Evolutionary conservation across 805 yeast genomes (phyloP).

Genomic region (Tetrapisispora namnaoensis): DNA sequence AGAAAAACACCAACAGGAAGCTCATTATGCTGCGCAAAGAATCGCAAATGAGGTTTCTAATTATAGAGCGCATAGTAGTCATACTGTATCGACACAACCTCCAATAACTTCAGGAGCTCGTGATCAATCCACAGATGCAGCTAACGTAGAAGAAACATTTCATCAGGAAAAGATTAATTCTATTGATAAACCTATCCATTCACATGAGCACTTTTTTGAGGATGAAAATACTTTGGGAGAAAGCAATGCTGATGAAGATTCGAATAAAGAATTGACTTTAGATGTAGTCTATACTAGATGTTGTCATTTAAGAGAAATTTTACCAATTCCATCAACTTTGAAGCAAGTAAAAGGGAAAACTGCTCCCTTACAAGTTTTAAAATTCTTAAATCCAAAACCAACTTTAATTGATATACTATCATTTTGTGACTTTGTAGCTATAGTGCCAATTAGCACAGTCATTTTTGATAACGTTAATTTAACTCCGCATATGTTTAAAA

Average conservation of each 20-base stretch:
- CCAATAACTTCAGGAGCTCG: neutral
- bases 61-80: slow-evolving; percentile 26
- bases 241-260: slow-evolving; percentile 14
- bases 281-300: slow-evolving; percentile 84
- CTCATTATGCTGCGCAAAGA: slow-evolving; percentile 60
- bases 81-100: slow-evolving; percentile 35
- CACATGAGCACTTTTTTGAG: slow-evolving; percentile 47
- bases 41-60: slow-evolving; percentile 55
- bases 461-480: slow-evolving; percentile 72
- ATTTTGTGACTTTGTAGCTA: slow-evolving; percentile 77
- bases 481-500: slow-evolving; percentile 65
- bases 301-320: slow-evolving; percentile 82
- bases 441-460: slow-evolving; percentile 71
- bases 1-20: slow-evolving; percentile 65
- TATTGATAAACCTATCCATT: slow-evolving; percentile 65
- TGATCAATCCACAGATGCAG: neutral
- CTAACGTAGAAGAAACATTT: neutral
- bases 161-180: slow-evolving; percentile 2
- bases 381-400: slow-evolving; percentile 79
- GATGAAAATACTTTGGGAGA: slow-evolving; percentile 16
- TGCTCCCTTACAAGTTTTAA: slow-evolving; percentile 62
- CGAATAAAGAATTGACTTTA: slow-evolving; percentile 25
- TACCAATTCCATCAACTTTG: slow-evolving; percentile 84
- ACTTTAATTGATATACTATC: slow-evolving; percentile 81
- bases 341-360: slow-evolving; percentile 72